Evolutionary conservation across 2,329 filamentous ascomycete genomes (phyloP), one percentile per base, ranked within the genome.

Genomic region (Pseudocercospora ulei): DNA sequence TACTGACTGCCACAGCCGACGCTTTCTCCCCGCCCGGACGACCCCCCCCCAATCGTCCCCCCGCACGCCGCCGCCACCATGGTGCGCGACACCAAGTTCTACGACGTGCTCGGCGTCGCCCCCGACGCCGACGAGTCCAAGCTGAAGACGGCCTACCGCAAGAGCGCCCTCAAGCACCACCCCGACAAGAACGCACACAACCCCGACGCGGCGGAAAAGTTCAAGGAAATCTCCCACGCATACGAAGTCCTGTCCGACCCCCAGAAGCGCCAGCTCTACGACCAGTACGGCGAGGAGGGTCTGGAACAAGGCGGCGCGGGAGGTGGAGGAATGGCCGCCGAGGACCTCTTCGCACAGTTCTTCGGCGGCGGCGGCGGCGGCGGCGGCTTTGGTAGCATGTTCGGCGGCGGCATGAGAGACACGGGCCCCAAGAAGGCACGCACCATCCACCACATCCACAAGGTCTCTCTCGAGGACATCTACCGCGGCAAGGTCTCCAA

Each of bases 401-500:
- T 85, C 56, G 76, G 81, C 47, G 50, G 50, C 29, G 74, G 68
- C 19, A 77, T 78, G 54, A 77, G 79, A 55, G 78, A 82, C 38
- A 76, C 78, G 39, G 88, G 87, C 11, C 88, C 88, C 19, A 79
- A 79, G 69, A 79, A 98, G 73, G 88, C 90, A 33, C 80, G 90
- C 53, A 94, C 88, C 42, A 98, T 98, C 55, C 84, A 93, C 66
- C 90, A 98, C 69, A 87, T 90, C 35, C 90, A 96, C 78, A 95
- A 95, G 68, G 90, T 98, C 45, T 87, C 85, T 7, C 76, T 98
- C 36, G 90, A 98, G 67, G 90, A 98, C 56, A 86, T 98, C 61
- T 98, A 98, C 75, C 80, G 83, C 49, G 90, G 90, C 61, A 98
- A 98, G 73, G 77, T 94, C 48, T 96, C 88, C 41, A 98, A 98